Evolutionary conservation across 1,284 basidiomycete genomes (phyloP).

Genomic region (Boletus hoseneyae): DNA sequence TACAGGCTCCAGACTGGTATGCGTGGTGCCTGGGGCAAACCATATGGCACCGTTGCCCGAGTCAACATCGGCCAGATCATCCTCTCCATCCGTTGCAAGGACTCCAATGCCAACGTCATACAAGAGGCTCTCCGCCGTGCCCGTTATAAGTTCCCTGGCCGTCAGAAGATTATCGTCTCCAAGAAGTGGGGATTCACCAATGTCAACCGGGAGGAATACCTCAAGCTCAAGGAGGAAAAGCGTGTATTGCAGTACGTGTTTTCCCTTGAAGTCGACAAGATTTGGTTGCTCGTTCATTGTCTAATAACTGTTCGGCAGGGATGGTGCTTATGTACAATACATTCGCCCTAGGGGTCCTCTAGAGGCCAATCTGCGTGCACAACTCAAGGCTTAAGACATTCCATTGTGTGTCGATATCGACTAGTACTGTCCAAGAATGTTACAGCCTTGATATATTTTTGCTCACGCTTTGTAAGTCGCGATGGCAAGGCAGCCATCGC

Average conservation of each 20-base stretch:
- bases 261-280: neutral
- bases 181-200: slow-evolving; percentile 99
- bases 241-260: slow-evolving; percentile 75
- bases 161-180: slow-evolving; percentile 98
- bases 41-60: slow-evolving; percentile 93
- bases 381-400: slow-evolving; percentile 64
- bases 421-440: slow-evolving; percentile 26
- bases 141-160: slow-evolving; percentile 99
- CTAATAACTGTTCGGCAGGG: slow-evolving; percentile 43
- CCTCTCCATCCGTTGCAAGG: slow-evolving; percentile 93
- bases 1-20: slow-evolving; percentile 94
- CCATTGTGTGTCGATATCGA: slow-evolving; percentile 8
- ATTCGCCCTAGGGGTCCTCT: slow-evolving; percentile 85
- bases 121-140: slow-evolving; percentile 96
- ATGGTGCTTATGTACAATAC: slow-evolving; percentile 86
- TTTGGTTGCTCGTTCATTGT: neutral
- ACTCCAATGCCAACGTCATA: slow-evolving; percentile 83
- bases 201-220: slow-evolving; percentile 89
- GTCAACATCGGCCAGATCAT: slow-evolving; percentile 98
- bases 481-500: neutral
- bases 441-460: slow-evolving; percentile 8
- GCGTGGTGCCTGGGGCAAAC: slow-evolving; percentile 99
- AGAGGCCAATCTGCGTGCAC: slow-evolving; percentile 81
- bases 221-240: slow-evolving; percentile 86
- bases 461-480: slow-evolving; percentile 9